Base-by-base conservation (phyloP, 2,329 filamentous ascomycete genomes). In the Dactylellina haptotyla region DNA sequence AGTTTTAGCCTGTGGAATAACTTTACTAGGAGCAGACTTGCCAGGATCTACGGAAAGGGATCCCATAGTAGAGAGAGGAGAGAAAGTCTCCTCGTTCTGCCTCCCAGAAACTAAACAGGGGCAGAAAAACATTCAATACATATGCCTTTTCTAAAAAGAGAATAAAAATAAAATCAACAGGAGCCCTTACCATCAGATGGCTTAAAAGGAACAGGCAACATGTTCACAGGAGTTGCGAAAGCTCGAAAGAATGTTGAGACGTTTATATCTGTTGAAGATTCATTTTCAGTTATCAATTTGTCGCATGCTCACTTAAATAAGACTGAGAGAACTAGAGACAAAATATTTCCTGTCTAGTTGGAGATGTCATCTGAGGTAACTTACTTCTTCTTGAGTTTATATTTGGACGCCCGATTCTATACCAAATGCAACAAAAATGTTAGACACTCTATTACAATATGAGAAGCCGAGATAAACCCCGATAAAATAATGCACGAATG, bases 161-260 rank as follows among this genome's bases (percentile, higher is more conserved):
- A 26, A 12, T 23, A 12, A 25, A 14, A 8, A 12, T 9, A 2
- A 5, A 50, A 54, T 16, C 20, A n/a, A 5, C 4, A 26, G 16
- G 16, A 10, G 6, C 2, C 58, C 63, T 45, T 51, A 67, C 63
- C 39, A 48, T 59, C 18, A 20, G 43, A 20, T 2, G 50, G 2
- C 53, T 59, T 53, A 48, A 66, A 50, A 23, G 53, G 28, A 41
- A 48, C 30, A 4, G 62, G 34, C 18, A 66, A 59, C 63, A 67
- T 67, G 41, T 34, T 59, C 34, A 25, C n/a, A 5, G 45, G 39
- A 9, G 37, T 30, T 26, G 25, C 23, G 16, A 26, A n/a, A n/a
- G n/a, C n/a, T n/a, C n/a, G n/a, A n/a, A n/a, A n/a, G n/a, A n/a
- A n/a, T n/a, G n/a, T n/a, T n/a, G n/a, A n/a, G n/a, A n/a, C n/a